Evolutionary conservation across 78 protist species (phyloP), one percentile per base, ranked within the genome.

Genomic region (Dictyostelium firmibasis): DNA sequence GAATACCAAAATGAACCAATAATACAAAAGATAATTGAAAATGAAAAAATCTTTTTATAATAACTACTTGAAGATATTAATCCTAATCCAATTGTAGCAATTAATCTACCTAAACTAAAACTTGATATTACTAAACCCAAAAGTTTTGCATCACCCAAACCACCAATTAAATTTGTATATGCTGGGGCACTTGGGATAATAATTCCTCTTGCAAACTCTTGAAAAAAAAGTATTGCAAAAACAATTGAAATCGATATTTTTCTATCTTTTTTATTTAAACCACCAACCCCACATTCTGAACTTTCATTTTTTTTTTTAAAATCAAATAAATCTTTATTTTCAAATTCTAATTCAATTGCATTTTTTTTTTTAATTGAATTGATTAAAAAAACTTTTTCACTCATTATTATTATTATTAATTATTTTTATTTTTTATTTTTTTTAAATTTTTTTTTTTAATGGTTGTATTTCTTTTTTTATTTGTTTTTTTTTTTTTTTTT

Each of bases 91-190:
- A 83, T 35, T 1, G 88, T 83, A 31, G 88, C 27, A 33, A 83
- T n/a, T n/a, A 83, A 64, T 83, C 88, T 83, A 23, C 88, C 88
- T 18, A 25, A 18, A 36, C 78, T 62, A 38, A 83, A 83, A 33
- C 53, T 9, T 1, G 78, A 35, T 20, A 83, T 35, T 23, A 83
- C 77, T 6, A 83, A 9, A 25, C 88, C 88, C 41, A 83, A 64
- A 8, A 83, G 36, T 20, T 76, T 11, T 35, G 88, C 47, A 44
- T 44, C 78, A 10, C 75, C 87, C 23, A 29, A 72, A 41, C 53
- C 86, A 60, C 47, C 27, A n/a, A 60, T 57, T 29, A 53, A 29
- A 82, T 82, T 23, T 47, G 33, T 0, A 33, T 25, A 29, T 3
- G 62, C 2, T 5, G 86, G 29, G 9, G 35, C 35, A 27, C 38